A percentile compares a stretch with the other conserved stretches of the same genome.
Conservation (phyloP, 177 flowering plant species). For the Tripterygium wilfordii region DNA sequence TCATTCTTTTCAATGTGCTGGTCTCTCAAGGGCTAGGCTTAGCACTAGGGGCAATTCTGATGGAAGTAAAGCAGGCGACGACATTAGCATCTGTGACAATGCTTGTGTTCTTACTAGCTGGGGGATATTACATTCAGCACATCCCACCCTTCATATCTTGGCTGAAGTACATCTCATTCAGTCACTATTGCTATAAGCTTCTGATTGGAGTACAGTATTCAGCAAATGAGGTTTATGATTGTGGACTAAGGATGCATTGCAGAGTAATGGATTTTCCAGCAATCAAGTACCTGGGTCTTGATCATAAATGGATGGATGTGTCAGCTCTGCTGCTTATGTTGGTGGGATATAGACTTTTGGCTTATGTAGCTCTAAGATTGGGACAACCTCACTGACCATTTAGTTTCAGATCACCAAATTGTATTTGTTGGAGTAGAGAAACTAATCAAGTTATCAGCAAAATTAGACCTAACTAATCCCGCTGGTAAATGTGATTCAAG, state of each 20-base stretch:
- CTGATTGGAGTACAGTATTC: constrained; percentile 73
- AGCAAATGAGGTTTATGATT: constrained; percentile 46
- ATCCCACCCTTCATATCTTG: constrained; percentile 72
- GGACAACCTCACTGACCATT: constrained; percentile 36
- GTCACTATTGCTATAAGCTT: constrained; percentile 84
- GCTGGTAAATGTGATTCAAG: no score
- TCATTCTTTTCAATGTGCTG: constrained; percentile 77
- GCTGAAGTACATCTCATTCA: constrained; percentile 79
- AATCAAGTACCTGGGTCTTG: constrained; percentile 43
- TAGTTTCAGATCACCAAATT: no score
- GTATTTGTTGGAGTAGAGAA: no score
- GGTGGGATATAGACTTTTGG: constrained; percentile 75
- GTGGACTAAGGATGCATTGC: constrained; percentile 49
- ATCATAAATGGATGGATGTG: constrained; percentile 40
- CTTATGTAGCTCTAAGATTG: constrained; percentile 68
- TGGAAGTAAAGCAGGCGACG: constrained; percentile 82
- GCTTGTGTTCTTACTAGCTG: constrained; percentile 75
- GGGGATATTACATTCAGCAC: constrained; percentile 90
- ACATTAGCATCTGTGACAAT: constrained; percentile 81
- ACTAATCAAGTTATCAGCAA: no score
- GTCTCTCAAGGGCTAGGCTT: constrained; percentile 89
- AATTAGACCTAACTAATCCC: no score
- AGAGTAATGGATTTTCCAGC: constrained; percentile 62
- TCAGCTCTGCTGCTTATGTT: constrained; percentile 71
- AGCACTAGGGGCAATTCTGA: constrained; percentile 84